These are phyloP conservation scores for Reutealis trisperma DNA, from an alignment of 345 rosid species.

Conservation along the genomic window DNA sequence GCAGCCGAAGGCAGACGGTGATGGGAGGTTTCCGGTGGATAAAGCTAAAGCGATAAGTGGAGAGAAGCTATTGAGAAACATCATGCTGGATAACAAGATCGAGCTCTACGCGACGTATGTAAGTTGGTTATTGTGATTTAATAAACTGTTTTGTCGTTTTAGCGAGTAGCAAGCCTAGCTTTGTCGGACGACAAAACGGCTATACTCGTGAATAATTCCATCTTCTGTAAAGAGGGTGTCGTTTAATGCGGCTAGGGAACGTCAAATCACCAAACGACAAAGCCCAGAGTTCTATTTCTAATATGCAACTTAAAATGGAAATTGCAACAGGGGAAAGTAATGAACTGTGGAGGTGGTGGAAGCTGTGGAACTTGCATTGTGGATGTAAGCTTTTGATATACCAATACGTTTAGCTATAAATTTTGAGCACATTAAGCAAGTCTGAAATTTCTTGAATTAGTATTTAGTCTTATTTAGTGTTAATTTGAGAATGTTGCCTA, in stretches of 20 bases:
- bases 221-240: too few relatives aligned
- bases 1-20: conserved; percentile 68
- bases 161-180: too few relatives aligned
- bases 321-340: conserved; percentile 67
- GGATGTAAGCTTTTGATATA: conserved; percentile 49
- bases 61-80: conserved; percentile 73
- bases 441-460: not conserved
- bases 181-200: too few relatives aligned
- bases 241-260: too few relatives aligned
- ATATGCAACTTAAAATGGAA: too few relatives aligned
- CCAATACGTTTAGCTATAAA: not conserved
- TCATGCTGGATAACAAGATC: conserved; percentile 76
- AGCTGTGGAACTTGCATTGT: conserved; percentile 96
- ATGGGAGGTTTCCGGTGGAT: conserved; percentile 65
- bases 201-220: too few relatives aligned
- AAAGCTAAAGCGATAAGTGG: conserved; percentile 70
- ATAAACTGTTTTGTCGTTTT: too few relatives aligned
- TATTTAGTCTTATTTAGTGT: too few relatives aligned
- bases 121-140: conserved; percentile 21
- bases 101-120: conserved; percentile 89
- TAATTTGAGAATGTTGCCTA: too few relatives aligned
- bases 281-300: too few relatives aligned
- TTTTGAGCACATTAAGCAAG: too few relatives aligned
- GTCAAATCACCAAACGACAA: too few relatives aligned
- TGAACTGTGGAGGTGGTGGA: conserved; percentile 97